A percentile compares a stretch with the other conserved stretches of the same genome.
phyloP scores from a whole-genome alignment of 2,329 filamentous ascomycete genomes.

The Trichoderma pleuroti region DNA sequence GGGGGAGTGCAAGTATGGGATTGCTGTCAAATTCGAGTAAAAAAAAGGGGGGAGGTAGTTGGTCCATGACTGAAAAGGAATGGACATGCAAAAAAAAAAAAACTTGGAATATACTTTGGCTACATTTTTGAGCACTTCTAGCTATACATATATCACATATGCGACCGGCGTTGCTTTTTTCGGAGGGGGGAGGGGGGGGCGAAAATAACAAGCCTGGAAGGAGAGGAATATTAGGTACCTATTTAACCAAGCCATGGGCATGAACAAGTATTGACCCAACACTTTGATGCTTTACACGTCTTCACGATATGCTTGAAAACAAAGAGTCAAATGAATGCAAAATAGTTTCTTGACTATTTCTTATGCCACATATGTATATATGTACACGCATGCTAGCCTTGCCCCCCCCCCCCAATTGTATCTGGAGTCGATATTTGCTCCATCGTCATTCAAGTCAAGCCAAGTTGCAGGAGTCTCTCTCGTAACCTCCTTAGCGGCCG shows the following conservation, averaged over 20 bases:
- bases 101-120: not conserved
- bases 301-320: not conserved
- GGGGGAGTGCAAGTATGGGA: not conserved
- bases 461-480: not conserved
- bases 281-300: not conserved
- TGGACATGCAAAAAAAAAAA: not conserved
- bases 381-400: not conserved
- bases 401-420: no score
- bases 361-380: not conserved
- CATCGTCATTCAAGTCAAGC: not conserved
- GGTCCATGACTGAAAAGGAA: not conserved
- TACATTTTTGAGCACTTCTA: not conserved
- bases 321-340: not conserved
- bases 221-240: not conserved
- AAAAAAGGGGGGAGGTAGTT: not conserved
- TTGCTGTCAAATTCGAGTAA: not conserved
- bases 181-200: not conserved
- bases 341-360: not conserved
- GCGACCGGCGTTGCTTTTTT: not conserved
- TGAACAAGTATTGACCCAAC: not conserved
- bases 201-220: not conserved
- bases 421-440: not conserved
- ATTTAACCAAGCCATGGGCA: not conserved
- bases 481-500: not conserved
- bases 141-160: not conserved